Evolutionary conservation across 768 basidiomycete species (phyloP).

Genomic region (Calocybe cyanea): DNA sequence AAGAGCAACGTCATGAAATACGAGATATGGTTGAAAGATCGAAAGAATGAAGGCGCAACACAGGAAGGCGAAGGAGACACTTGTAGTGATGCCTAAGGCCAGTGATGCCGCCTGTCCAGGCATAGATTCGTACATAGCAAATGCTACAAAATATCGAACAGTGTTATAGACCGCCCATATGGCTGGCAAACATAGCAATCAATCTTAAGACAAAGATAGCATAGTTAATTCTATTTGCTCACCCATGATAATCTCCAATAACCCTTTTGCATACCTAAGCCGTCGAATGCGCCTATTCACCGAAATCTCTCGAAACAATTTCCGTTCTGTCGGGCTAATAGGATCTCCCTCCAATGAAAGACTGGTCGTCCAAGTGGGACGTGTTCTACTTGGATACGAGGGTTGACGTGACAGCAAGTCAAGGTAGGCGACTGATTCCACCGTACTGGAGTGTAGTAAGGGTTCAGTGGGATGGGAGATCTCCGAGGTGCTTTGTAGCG

Average conservation of each 20-base stretch:
- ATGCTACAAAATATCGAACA: constrained; percentile 64
- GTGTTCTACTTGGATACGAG: constrained; percentile 20
- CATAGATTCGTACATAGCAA: constrained; percentile 34
- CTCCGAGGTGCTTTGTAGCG: constrained; percentile 33
- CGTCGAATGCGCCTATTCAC: constrained; percentile 25
- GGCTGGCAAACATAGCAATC: constrained; percentile 28
- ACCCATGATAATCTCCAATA: constrained; percentile 36
- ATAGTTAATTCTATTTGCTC: constrained; percentile 18
- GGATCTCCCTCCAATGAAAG: constrained; percentile 26
- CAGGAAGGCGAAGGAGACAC: constrained; percentile 37
- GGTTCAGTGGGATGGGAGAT: constrained; percentile 42
- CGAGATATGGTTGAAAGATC: constrained; percentile 33
- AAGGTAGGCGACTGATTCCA: constrained; percentile 26
- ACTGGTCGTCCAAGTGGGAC: constrained; percentile 23
- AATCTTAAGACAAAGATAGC: background rate
- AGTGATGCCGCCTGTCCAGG: constrained; percentile 42
- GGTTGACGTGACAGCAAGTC: constrained; percentile 32
- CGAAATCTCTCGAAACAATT: constrained; percentile 20
- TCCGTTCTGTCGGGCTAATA: constrained; percentile 24
- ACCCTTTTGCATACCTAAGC: constrained; percentile 23
- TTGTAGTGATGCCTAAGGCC: constrained; percentile 45
- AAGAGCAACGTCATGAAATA: constrained; percentile 27
- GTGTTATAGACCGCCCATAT: constrained; percentile 61
- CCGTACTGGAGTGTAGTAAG: constrained; percentile 29
- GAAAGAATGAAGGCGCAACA: constrained; percentile 34